Evolutionary conservation across 106 monocot genomes (phyloP).

Genomic region (Amphibolis antarctica): DNA sequence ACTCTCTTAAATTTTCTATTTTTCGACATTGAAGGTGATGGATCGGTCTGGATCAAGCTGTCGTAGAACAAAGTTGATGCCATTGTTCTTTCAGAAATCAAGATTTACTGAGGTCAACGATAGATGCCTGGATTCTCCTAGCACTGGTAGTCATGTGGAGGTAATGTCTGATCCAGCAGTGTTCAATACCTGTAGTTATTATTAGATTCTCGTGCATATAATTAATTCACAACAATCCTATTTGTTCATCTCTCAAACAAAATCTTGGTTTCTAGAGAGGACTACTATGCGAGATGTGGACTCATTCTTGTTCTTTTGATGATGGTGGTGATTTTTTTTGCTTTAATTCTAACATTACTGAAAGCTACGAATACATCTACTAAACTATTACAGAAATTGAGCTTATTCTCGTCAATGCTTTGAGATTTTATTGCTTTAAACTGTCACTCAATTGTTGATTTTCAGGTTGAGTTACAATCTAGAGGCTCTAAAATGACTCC

Average conservation of each 20-base stretch:
- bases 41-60: conserved; percentile 17
- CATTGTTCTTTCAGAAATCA: conserved; percentile 12
- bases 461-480: conserved; percentile 30
- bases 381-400: no score
- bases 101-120: conserved; percentile 4
- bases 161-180: conserved; percentile 18
- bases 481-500: conserved; percentile 10
- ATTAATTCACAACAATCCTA: no score
- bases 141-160: conserved; percentile 25
- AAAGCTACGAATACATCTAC: no score
- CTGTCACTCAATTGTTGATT: neutral
- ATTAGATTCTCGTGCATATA: neutral
- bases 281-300: no score
- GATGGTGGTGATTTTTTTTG: no score
- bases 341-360: no score
- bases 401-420: no score
- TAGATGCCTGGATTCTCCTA: conserved; percentile 16
- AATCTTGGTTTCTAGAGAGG: no score
- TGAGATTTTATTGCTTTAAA: no score
- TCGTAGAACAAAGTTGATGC: conserved; percentile 9
- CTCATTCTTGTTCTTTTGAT: no score
- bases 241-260: no score
- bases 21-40: conserved; percentile 11
- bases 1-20: neutral
- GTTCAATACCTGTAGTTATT: neutral